Evolutionary conservation across 2,329 filamentous ascomycete genomes (phyloP), one percentile per base, ranked within the genome.

Genomic region (Sporothrix humicola): DNA sequence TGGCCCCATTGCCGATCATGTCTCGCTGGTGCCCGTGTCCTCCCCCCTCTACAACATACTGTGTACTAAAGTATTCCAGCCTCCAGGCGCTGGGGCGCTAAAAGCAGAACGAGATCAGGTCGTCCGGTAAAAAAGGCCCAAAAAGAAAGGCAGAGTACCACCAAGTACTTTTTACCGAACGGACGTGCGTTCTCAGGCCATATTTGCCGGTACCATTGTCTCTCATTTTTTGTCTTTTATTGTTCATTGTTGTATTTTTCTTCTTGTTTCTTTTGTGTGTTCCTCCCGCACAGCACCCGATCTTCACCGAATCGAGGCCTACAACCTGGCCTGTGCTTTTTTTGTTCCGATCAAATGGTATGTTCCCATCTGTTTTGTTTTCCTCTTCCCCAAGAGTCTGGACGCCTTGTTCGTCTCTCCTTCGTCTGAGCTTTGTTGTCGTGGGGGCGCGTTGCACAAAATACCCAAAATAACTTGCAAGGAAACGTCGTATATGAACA

Each of bases 1-100:
- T 54, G 44, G 46, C 13, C 20, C 44, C 44, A 56, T 44, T 54
- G 56, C 44, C 69, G 56, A 63, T 72, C 69, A 48, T 72, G 70
- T 66, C 58, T 72, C 46, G 70, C 70, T 48, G 70, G 54, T 54
- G 70, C 26, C 48, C 70, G 59, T 65, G 15, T 12, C 31, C 37
- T 12, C 44, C 15, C 23, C 23, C 23, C 23, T 26, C 23, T 37
- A 31, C 31, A 5, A 31, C 31, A 31, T 31, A 37, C 31, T 37
- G 7, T 37, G 31, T 2, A 37, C 31, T 3, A 7, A 37, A 37
- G 31, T 37, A 37, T 37, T 37, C 31, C 31, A 37, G 7, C 31
- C 31, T 37, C 31, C 31, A 6, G 31, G 31, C 31, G 48, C 48
- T n/a, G 8, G 15, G 63, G 20, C 63, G 15, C 63, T 50, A 65